These are phyloP conservation scores for Taphrina deformans DNA, from an alignment of 1,139 yeast genomes.

Conservation along the genomic window DNA sequence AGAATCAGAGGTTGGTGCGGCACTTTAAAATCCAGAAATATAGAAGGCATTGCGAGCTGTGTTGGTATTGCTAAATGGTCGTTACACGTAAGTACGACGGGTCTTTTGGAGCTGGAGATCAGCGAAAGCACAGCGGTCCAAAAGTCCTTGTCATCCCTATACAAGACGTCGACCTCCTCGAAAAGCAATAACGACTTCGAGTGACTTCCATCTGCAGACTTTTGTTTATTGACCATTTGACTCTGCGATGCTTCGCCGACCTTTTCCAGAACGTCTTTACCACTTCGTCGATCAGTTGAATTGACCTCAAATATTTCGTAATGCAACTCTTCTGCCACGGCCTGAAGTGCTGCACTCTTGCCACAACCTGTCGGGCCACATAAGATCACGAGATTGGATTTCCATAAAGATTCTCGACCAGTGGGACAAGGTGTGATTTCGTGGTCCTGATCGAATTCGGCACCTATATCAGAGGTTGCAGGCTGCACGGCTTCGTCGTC, in stretches of 20 bases:
- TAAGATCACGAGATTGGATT: conserved; percentile 51
- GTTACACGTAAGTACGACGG: conserved; percentile 74
- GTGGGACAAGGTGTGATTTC: not conserved
- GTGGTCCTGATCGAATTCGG: not conserved
- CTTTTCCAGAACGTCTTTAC: conserved; percentile 64
- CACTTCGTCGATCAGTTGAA: conserved; percentile 68
- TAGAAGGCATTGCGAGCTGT: conserved; percentile 44
- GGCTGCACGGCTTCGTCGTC: conserved; percentile 4
- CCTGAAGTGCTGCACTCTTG: conserved; percentile 72
- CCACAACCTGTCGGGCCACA: conserved; percentile 76
- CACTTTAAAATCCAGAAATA: conserved; percentile 4
- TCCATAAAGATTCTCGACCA: conserved; percentile 10
- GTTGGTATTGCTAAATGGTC: conserved; percentile 59
- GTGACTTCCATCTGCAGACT: conserved; percentile 31
- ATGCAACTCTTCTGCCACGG: conserved; percentile 61
- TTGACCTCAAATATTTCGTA: conserved; percentile 85
- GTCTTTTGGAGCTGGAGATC: conserved; percentile 67
- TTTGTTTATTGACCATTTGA: conserved; percentile 65
- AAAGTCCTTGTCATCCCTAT: conserved; percentile 75
- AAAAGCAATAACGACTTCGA: conserved; percentile 57
- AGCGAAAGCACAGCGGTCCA: conserved; percentile 74
- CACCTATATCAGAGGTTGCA: not conserved
- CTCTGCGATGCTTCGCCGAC: conserved; percentile 82
- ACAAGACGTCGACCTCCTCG: conserved; percentile 83
- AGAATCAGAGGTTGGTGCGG: not conserved